Evolutionary conservation across 2,329 filamentous ascomycete genomes (phyloP), one percentile per base, ranked within the genome.

Genomic region (Xylariaceae sp.): DNA sequence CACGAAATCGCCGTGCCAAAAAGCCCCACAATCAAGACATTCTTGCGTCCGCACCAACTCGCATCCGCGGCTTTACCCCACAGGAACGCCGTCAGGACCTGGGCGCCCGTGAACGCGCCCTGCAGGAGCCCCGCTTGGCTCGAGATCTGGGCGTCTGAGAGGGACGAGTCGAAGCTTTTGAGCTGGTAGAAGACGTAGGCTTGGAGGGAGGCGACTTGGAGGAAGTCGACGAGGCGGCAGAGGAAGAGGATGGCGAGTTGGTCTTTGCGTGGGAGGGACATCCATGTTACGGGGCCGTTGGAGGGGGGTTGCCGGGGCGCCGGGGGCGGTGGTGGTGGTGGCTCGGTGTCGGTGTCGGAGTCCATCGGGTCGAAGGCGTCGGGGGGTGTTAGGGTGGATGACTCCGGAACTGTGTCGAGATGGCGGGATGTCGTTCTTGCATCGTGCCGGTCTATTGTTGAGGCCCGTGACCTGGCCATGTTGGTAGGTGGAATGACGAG

Each of bases 161-260:
- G 71, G 0, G 79, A 82, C 1, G 80, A 80, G 61, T 77, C 72
- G 70, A 91, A 88, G 3, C 83, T 86, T 66, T 84, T 85, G 11
- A 91, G 81, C 72, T 90, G 87, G 73, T 89, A 90, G 74, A 88
- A 91, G 70, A 92, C 82, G 71, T 90, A 92, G 48, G 85, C 82
- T 68, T 88, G 82, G 39, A 88, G 72, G 1, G 82, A 86, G 5
- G 87, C 88, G 60, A 90, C 83, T 4, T 88, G 88, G 44, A 92
- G 74, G 51, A 89, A 89, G 70, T 92, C 88, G 7, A 88, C 88
- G 6, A 91, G 76, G 13, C 88, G 84, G 52, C 86, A 84, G 30
- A 90, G 75, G 9, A 87, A 89, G 18, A 92, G 74, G 55, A 92
- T 85, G 39, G 83, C 74, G 5, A 92, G 78, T 70, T 92, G 88